phyloP scores from a whole-genome alignment of 2,329 filamentous ascomycete genomes.

The Emericellopsis atlantica region DNA sequence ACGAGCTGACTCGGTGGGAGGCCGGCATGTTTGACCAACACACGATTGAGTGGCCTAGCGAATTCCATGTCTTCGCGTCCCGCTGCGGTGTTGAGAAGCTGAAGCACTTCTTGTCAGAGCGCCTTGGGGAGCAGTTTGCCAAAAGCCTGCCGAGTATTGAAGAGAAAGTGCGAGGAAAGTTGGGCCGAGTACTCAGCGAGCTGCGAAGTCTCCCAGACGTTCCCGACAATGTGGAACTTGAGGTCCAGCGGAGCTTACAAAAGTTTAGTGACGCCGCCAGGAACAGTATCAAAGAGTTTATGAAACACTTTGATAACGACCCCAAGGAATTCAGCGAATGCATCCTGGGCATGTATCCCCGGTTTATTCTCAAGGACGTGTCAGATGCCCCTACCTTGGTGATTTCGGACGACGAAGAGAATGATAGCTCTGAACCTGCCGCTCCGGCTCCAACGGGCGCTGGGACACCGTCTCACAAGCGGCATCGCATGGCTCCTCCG shows the following conservation, averaged over 20 bases:
- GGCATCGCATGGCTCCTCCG: conserved; percentile 11
- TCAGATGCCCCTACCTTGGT: conserved; percentile 21
- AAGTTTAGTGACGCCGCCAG: conserved; percentile 41
- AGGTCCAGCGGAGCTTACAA: conserved; percentile 47
- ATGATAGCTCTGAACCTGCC: conserved; percentile 4
- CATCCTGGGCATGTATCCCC: conserved; percentile 32
- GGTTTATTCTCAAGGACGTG: conserved; percentile 27
- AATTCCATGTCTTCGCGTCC: conserved; percentile 32
- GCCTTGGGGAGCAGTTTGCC: conserved; percentile 39
- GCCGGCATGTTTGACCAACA: conserved; percentile 34
- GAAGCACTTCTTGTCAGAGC: conserved; percentile 37
- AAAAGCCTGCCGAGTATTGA: conserved; percentile 41
- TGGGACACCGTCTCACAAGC: conserved; percentile 17
- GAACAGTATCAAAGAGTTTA: conserved; percentile 36
- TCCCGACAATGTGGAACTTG: conserved; percentile 52
- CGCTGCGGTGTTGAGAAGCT: conserved; percentile 41
- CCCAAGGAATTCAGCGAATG: conserved; percentile 37
- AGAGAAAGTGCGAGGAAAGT: conserved; percentile 34
- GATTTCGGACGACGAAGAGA: conserved; percentile 21
- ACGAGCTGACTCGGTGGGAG: conserved; percentile 38
- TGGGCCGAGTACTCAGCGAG: conserved; percentile 37
- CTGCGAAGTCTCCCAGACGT: conserved; percentile 53
- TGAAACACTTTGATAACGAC: conserved; percentile 28
- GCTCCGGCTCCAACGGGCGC: background rate
- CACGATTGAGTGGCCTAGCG: conserved; percentile 30